Evolutionary conservation across 2,329 filamentous ascomycete species (phyloP), one percentile per base, ranked within the genome.

Genomic region (Balansia obtecta): DNA sequence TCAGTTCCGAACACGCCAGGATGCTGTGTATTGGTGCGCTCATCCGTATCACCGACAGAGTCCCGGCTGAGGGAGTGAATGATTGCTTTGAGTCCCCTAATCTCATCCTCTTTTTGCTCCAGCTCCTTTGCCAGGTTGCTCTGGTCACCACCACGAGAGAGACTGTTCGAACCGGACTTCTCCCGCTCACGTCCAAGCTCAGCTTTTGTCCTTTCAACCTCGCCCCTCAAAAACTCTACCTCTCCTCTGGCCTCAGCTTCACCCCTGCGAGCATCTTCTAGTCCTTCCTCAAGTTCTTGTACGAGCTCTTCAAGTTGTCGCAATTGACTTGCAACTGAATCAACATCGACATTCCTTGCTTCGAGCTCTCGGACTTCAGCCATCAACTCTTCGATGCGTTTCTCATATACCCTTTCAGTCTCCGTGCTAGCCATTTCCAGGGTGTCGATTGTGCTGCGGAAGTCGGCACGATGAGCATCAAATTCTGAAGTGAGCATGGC

Each of bases 291-390:
- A 0, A 98, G 79, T 65, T 98, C 93, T 59, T 95, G 91, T 2
- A 98, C 93, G 34, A 97, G 77, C 64, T 97, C 91, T 65, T 97
- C 93, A 1, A 98, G 75, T 67, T 95, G 89, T 70, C 95, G 96
- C 50, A 98, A 75, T 67, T 98, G 93, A 55, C 78, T 78, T 7
- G 93, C 90, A 18, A 98, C 89, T 27, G 83, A 86, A 59, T 96
- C 88, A 8, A 98, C 89, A 63, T 98, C 93, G 52, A 94, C 83
- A 40, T 84, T 86, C 43, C 86, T 79, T 42, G 89, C 85, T 57
- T 91, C 85, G 3, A 93, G 71, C 52, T 95, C 89, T 49, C 84
- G 80, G 30, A 95, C 76, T 60, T 97, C 90, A 52, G 83, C 79
- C 68, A 93, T 79, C 40, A 98, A 69, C 60, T 89, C 87, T 60